Evolutionary conservation across 257 asterid genomes (phyloP).

Genomic region (Salvia rosmarinus): DNA sequence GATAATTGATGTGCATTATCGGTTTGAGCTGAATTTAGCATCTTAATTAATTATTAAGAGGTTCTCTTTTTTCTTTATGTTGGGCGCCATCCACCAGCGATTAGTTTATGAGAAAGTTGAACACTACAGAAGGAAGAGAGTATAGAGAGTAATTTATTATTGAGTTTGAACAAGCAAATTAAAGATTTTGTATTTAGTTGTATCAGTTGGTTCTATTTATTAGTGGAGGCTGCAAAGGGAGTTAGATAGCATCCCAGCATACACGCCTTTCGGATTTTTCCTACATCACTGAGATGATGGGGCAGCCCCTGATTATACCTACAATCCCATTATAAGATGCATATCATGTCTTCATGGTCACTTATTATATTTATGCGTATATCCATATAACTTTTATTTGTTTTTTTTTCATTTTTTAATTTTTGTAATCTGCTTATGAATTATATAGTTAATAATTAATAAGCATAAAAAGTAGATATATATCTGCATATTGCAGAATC

Average conservation of each 20-base stretch:
- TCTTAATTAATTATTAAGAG: conserved; percentile 20
- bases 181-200: background rate
- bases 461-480: too few species aligned
- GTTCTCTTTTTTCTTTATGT: conserved; percentile 38
- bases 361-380: background rate
- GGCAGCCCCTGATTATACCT: conserved; percentile 15
- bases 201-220: background rate
- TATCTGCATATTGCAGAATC: too few species aligned
- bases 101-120: conserved; percentile 35
- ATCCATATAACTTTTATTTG: too few species aligned
- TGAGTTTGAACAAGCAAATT: conserved; percentile 18
- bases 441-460: too few species aligned
- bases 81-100: conserved; percentile 33
- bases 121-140: conserved; percentile 11
- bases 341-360: background rate
- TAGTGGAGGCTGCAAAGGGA: conserved; percentile 28
- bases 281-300: conserved; percentile 13
- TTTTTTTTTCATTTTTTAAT: too few species aligned
- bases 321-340: background rate
- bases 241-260: conserved; percentile 25
- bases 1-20: conserved; percentile 31
- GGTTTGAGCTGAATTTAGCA: conserved; percentile 72
- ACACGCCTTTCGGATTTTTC: conserved; percentile 20
- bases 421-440: too few species aligned
- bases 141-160: background rate